Evolutionary conservation across 176 grass and related monocot species (phyloP), one percentile per base, ranked within the genome.

Genomic region (Oryza glumipatula): DNA sequence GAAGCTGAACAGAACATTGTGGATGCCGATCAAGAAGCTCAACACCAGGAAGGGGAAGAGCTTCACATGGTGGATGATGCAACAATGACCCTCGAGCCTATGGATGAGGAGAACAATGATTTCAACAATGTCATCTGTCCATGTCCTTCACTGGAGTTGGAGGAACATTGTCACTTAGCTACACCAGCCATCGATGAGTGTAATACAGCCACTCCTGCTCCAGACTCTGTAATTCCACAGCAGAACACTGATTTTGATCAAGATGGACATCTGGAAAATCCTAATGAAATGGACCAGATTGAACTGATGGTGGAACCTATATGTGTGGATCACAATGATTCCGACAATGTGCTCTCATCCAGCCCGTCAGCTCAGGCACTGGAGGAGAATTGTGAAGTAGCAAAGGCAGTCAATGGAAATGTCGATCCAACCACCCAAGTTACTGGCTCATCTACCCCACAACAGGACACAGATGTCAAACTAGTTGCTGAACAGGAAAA

Each of bases 21-120:
- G 47, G 64, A 56, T 63, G 49, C 65, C 13, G 67, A 87, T 78
- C 80, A 80, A 87, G 88, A 87, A 74, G 39, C 13, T 21, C 61
- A 86, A 67, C 74, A 86, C 7, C 77, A 65, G 68, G 80, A 87
- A 74, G 80, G 87, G 47, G 80, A 75, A 26, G 70, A 75, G 43
- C 63, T 83, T 80, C 72, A 76, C 33, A 80, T 76, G 23, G 80
- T 79, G 28, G 84, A 83, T 61, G 60, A 68, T 23, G 28, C 79
- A 61, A 79, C 74, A 17, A 41, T 90, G 41, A 3, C 30, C 47
- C 63, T 90, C 1, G 84, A 75, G 14, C 26, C 67, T 61, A 49
- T 86, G 84, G 84, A 69, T 1, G 79, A 68, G 26, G 84, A 68
- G 38, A 83, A 86, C 68, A 54, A 74, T 21, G 28, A 44, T n/a